Evolutionary conservation across 345 rosid genomes (phyloP).

Genomic region (Brassica incana): DNA sequence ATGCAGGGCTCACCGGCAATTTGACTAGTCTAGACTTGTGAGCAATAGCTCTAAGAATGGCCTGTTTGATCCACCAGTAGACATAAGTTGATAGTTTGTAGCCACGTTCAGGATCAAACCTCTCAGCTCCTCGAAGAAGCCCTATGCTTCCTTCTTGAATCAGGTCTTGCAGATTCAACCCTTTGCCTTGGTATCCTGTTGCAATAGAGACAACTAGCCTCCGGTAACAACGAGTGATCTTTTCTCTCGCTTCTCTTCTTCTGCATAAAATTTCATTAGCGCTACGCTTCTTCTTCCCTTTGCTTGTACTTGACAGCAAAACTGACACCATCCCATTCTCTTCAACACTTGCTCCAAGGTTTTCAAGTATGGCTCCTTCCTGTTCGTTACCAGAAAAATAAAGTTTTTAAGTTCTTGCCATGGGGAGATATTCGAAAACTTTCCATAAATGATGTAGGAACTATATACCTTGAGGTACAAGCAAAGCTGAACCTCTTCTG

Average conservation of each 20-base stretch:
- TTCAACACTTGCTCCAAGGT: conserved; percentile 37
- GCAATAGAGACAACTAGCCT: conserved; percentile 59
- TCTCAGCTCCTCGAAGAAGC: conserved; percentile 56
- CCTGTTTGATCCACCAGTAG: conserved; percentile 70
- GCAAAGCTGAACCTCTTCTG: conserved; percentile 56
- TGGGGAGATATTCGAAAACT: neutral
- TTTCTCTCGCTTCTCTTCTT: conserved; percentile 51
- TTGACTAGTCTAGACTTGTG: conserved; percentile 52
- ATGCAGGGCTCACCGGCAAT: conserved; percentile 49
- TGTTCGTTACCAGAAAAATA: conserved; percentile 11
- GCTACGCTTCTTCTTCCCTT: conserved; percentile 37
- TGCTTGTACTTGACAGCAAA: conserved; percentile 35
- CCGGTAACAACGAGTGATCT: conserved; percentile 46
- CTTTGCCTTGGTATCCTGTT: conserved; percentile 52
- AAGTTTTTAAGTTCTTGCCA: neutral
- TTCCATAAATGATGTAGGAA: conserved; percentile 6
- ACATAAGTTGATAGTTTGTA: conserved; percentile 62
- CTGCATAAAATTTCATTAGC: conserved; percentile 43
- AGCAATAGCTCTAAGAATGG: conserved; percentile 50
- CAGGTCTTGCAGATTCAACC: conserved; percentile 54
- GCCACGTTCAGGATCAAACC: conserved; percentile 56
- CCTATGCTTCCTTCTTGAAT: conserved; percentile 68
- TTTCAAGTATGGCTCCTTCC: conserved; percentile 58
- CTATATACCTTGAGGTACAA: conserved; percentile 45
- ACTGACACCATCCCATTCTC: conserved; percentile 39